Evolutionary conservation across 2,329 filamentous ascomycete species (phyloP).

Genomic region (Diaporthe sp.): DNA sequence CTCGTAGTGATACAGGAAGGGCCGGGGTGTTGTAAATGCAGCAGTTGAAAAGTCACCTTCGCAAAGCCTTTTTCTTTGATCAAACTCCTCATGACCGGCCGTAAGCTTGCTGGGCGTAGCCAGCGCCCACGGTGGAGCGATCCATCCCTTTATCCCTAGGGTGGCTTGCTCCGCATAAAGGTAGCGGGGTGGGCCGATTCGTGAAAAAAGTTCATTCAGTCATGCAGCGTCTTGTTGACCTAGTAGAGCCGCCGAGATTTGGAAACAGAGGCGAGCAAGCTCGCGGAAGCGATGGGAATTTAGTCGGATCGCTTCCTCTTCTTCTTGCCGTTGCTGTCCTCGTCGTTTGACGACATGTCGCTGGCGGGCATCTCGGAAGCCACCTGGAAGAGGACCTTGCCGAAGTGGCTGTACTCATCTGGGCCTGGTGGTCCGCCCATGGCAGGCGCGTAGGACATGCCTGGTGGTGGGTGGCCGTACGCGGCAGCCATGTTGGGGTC

Average conservation of each 20-base stretch:
- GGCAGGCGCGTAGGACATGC: slow-evolving; percentile 56
- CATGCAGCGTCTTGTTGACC: slow-evolving; percentile 49
- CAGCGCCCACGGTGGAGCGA: slow-evolving; percentile 39
- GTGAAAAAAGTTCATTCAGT: slow-evolving; percentile 50
- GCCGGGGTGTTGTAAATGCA: slow-evolving; percentile 41
- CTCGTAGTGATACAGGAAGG: slow-evolving; percentile 41
- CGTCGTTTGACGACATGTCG: slow-evolving; percentile 70
- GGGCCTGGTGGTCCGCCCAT: slow-evolving; percentile 60
- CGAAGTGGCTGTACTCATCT: slow-evolving; percentile 77
- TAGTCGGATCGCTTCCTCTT: slow-evolving; percentile 84
- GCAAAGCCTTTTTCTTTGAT: slow-evolving; percentile 30
- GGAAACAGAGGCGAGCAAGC: slow-evolving; percentile 28
- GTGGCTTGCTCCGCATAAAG: slow-evolving; percentile 45
- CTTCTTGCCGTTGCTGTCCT: slow-evolving; percentile 72
- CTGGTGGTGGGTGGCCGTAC: slow-evolving; percentile 51
- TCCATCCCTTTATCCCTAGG: slow-evolving; percentile 45
- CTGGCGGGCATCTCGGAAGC: slow-evolving; percentile 80
- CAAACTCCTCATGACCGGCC: slow-evolving; percentile 34
- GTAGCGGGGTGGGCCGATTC: slow-evolving; percentile 49
- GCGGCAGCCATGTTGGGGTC: slow-evolving; percentile 68
- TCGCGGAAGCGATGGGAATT: slow-evolving; percentile 43
- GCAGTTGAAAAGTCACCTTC: slow-evolving; percentile 38
- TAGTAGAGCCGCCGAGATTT: slow-evolving; percentile 34
- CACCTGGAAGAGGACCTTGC: slow-evolving; percentile 86
- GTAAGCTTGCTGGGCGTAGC: slow-evolving; percentile 18